Conservation (phyloP, 371 early-diverging fungal species). For the Mortierella sp. region DNA sequence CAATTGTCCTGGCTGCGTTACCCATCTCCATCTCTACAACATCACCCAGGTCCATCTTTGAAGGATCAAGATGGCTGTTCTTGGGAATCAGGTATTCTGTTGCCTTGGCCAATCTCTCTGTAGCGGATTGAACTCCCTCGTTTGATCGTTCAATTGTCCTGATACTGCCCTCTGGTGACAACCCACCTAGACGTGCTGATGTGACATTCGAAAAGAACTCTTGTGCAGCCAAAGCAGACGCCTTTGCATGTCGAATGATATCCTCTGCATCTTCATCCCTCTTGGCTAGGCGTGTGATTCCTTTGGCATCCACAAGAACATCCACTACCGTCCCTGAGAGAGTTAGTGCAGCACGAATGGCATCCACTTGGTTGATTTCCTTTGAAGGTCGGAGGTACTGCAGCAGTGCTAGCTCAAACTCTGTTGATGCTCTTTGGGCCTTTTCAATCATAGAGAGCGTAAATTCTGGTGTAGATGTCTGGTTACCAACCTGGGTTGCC, state of each 20-base stretch:
- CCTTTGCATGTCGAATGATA: constrained; percentile 74
- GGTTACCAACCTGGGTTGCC: constrained; percentile 88
- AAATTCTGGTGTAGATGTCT: constrained; percentile 92
- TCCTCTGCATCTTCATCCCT: constrained; percentile 86
- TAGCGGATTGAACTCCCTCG: constrained; percentile 78
- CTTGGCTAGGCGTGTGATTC: constrained; percentile 85
- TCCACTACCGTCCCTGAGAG: constrained; percentile 87
- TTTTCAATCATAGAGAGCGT: constrained; percentile 92
- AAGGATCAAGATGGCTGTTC: constrained; percentile 61
- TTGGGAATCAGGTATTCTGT: constrained; percentile 79
- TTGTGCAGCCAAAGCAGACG: constrained; percentile 74
- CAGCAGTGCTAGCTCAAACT: constrained; percentile 82
- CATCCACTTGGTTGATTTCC: constrained; percentile 83
- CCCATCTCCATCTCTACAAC: constrained; percentile 95
- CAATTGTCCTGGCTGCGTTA: constrained; percentile 92
- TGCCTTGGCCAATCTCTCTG: constrained; percentile 79
- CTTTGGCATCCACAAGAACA: constrained; percentile 89
- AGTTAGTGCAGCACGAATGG: constrained; percentile 85
- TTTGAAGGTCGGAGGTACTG: constrained; percentile 74
- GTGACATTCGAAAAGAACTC: constrained; percentile 90
- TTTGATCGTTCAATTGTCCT: constrained; percentile 80
- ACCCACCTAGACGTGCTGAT: constrained; percentile 79
- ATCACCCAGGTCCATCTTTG: constrained; percentile 84
- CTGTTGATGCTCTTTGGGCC: constrained; percentile 80
- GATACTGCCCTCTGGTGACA: constrained; percentile 79